A percentile compares a stretch with the other conserved stretches of the same genome.
phyloP scores from a whole-genome alignment of 495 filamentous ascomycete genomes.

The Oleoguttula mirabilis region DNA sequence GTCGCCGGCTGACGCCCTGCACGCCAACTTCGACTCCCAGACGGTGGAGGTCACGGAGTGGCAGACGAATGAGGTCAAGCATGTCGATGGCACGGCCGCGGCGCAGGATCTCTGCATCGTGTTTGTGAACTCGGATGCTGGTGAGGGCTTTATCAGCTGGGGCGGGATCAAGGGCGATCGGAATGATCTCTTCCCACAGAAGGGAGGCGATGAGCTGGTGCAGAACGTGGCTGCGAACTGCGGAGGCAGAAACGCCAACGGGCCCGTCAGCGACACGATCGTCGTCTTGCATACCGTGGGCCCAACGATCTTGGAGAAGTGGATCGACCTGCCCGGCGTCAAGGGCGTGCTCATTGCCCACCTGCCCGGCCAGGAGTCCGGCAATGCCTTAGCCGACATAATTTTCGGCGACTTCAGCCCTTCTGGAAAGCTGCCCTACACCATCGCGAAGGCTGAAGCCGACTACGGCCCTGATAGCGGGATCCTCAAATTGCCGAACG shows the following conservation, averaged over 20 bases:
- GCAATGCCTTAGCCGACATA: conserved; percentile 71
- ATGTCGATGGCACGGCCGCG: conserved; percentile 32
- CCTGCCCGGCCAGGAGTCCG: conserved; percentile 82
- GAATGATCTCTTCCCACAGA: conserved; percentile 67
- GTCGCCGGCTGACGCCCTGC: conserved; percentile 55
- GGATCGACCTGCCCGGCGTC: conserved; percentile 67
- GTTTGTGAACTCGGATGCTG: conserved; percentile 50
- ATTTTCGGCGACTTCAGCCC: conserved; percentile 78
- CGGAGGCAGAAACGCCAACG: conserved; percentile 44
- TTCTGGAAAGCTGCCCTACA: conserved; percentile 80
- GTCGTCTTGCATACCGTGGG: conserved; percentile 89
- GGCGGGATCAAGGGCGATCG: conserved; percentile 65
- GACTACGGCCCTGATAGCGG: conserved; percentile 76
- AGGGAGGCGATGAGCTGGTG: conserved; percentile 64
- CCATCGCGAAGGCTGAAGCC: conserved; percentile 63
- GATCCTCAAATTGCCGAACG: conserved; percentile 63
- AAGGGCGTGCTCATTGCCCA: conserved; percentile 78
- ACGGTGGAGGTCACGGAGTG: conserved; percentile 49
- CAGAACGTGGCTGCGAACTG: conserved; percentile 59
- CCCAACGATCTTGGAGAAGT: conserved; percentile 71
- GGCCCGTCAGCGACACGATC: conserved; percentile 40
- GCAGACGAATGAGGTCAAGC: conserved; percentile 44
- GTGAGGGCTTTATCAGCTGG: conserved; percentile 52
- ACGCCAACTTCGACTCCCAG: conserved; percentile 45
- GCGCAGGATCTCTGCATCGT: conserved; percentile 55